phyloP scores from a whole-genome alignment of 305 asterid genomes.

The Fraxinus nigra region DNA sequence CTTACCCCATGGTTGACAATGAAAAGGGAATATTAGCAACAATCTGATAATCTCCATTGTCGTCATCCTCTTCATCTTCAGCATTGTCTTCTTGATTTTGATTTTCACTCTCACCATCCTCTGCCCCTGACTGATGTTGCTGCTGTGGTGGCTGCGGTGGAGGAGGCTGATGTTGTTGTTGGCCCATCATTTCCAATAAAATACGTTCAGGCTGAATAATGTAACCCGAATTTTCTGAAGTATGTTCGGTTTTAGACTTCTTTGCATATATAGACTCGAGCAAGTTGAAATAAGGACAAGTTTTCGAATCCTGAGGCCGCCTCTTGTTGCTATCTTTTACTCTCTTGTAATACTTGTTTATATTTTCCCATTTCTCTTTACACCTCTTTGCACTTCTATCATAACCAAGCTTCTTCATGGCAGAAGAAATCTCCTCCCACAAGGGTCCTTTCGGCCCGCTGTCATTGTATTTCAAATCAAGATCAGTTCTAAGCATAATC shows the following conservation, averaged over 20 bases:
- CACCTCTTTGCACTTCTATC: conserved; percentile 77
- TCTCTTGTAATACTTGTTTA: conserved; percentile 76
- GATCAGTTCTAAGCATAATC: conserved; percentile 58
- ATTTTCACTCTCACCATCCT: conserved; percentile 35
- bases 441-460: conserved; percentile 64
- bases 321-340: conserved; percentile 68
- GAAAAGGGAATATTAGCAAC: conserved; percentile 38
- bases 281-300: conserved; percentile 69
- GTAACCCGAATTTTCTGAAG: conserved; percentile 35
- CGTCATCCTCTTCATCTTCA: conserved; percentile 38
- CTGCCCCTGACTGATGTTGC: conserved; percentile 25
- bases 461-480: conserved; percentile 55
- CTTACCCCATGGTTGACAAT: conserved; percentile 32
- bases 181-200: conserved; percentile 64
- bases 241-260: conserved; percentile 37
- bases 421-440: conserved; percentile 75
- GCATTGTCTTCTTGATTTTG: conserved; percentile 39
- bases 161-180: conserved; percentile 29
- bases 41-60: conserved; percentile 41
- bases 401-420: conserved; percentile 70
- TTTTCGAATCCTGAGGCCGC: conserved; percentile 66
- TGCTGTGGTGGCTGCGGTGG: conserved; percentile 14
- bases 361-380: conserved; percentile 92
- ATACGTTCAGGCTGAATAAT: conserved; percentile 60
- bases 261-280: conserved; percentile 63